A percentile compares a stretch with the other conserved stretches of the same genome.
Evolutionary conservation across 1,284 basidiomycete genomes (phyloP).

Genomic region (Pterulicium gracile): DNA sequence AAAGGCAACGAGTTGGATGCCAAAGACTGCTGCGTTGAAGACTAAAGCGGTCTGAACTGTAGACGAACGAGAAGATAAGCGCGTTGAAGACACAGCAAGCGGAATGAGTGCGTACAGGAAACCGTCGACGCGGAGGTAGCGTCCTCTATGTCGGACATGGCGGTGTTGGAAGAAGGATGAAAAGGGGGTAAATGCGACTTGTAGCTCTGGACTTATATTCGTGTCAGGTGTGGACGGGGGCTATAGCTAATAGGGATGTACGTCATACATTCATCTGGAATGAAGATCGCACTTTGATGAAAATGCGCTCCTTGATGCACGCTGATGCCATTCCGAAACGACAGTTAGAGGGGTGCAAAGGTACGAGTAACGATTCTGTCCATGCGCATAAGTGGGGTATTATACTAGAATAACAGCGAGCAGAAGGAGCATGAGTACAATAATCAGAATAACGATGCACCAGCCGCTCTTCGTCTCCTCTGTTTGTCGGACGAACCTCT

Average conservation of each 20-base stretch:
- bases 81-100: too few relatives aligned
- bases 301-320: too few relatives aligned
- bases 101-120: not conserved
- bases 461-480: conserved; percentile 50
- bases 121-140: conserved; percentile 38
- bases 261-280: too few relatives aligned
- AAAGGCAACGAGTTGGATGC: conserved; percentile 56
- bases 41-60: conserved; percentile 73
- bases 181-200: too few relatives aligned
- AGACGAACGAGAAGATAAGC: not conserved
- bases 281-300: too few relatives aligned
- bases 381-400: too few relatives aligned
- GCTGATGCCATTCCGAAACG: too few relatives aligned
- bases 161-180: not conserved
- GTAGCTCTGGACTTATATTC: too few relatives aligned
- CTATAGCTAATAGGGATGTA: too few relatives aligned
- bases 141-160: conserved; percentile 20
- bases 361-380: too few relatives aligned
- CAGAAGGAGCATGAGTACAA: conserved; percentile 43
- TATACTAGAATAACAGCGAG: conserved; percentile 49
- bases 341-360: too few relatives aligned
- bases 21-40: conserved; percentile 63
- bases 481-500: conserved; percentile 72
- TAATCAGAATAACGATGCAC: conserved; percentile 44
- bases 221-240: too few relatives aligned